These are phyloP conservation scores for Peronospora belbahrii DNA, from an alignment of 352 stramenopile genomes.

Conservation along the genomic window DNA sequence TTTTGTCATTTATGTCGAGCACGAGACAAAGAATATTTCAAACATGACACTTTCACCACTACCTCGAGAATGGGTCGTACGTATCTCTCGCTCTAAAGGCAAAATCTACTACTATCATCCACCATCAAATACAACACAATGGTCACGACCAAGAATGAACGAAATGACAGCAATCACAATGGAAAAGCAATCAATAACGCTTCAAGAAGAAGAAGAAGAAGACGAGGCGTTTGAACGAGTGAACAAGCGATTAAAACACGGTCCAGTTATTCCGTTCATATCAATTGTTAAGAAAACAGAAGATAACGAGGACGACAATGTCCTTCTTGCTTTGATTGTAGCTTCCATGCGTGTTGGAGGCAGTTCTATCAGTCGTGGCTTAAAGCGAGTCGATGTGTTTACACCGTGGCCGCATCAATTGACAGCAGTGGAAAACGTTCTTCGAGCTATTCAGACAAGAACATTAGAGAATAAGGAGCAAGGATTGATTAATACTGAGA, in stretches of 20 bases:
- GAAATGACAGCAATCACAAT: slow-evolving; percentile 1
- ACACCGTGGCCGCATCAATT: slow-evolving; percentile 62
- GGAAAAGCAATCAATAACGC: background rate
- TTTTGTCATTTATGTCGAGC: slow-evolving; percentile 5
- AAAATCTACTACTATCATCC: slow-evolving; percentile 68
- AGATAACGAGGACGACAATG: slow-evolving; percentile 2
- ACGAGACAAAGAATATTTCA: background rate
- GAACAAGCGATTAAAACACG: slow-evolving; percentile 15
- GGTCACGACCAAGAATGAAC: slow-evolving; percentile 34
- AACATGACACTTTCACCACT: slow-evolving; percentile 18
- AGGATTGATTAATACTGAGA: slow-evolving; percentile 12
- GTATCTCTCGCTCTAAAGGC: slow-evolving; percentile 60
- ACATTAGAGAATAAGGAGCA: slow-evolving; percentile 6
- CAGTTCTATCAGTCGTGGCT: slow-evolving; percentile 21
- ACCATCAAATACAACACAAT: slow-evolving; percentile 43
- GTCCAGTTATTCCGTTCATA: background rate
- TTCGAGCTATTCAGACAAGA: slow-evolving; percentile 33
- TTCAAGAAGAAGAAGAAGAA: background rate
- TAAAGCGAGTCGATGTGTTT: slow-evolving; percentile 27
- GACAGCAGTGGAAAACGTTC: slow-evolving; percentile 42
- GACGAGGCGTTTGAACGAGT: background rate
- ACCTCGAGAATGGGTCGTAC: slow-evolving; percentile 48
- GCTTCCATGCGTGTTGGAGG: slow-evolving; percentile 54
- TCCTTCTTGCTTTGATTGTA: slow-evolving; percentile 24
- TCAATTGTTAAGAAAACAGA: background rate